Percentiles rank a stretch among this genome's conserved stretches.
phyloP scores from a whole-genome alignment of 148 eudicot species.

The Pharnaceum exiguum region DNA sequence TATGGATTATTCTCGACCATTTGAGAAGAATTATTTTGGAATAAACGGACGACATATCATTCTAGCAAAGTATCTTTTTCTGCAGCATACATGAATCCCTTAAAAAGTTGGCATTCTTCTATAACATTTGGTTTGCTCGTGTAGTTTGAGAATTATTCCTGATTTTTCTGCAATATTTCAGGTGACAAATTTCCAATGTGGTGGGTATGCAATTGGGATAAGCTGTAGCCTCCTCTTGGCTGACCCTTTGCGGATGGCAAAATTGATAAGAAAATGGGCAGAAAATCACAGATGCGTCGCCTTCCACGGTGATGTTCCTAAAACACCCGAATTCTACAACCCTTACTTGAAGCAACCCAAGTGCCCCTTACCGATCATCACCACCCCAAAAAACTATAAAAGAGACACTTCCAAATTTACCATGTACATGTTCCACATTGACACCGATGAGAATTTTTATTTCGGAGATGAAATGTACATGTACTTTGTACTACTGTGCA shows the following conservation, averaged over 20 bases:
- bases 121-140: background rate
- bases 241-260: conserved; percentile 36
- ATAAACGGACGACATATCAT: too few species aligned
- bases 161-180: conserved; percentile 17
- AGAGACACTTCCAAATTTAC: conserved; percentile 14
- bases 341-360: conserved; percentile 18
- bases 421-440: conserved; percentile 30
- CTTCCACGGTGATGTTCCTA: conserved; percentile 6
- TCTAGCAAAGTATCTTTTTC: too few species aligned
- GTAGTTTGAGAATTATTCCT: background rate
- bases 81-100: background rate
- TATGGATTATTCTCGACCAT: too few species aligned
- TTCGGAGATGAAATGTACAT: conserved; percentile 8
- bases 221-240: conserved; percentile 46
- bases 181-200: conserved; percentile 53
- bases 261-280: conserved; percentile 36
- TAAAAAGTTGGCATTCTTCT: background rate
- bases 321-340: conserved; percentile 25
- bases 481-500: conserved; percentile 25
- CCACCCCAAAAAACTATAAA: background rate
- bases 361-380: background rate
- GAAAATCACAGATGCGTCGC: conserved; percentile 24
- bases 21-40: too few species aligned
- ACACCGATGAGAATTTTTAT: background rate
- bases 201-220: conserved; percentile 48